Conservation (phyloP, 169 alveolate species). For the Theileria parva region DNA sequence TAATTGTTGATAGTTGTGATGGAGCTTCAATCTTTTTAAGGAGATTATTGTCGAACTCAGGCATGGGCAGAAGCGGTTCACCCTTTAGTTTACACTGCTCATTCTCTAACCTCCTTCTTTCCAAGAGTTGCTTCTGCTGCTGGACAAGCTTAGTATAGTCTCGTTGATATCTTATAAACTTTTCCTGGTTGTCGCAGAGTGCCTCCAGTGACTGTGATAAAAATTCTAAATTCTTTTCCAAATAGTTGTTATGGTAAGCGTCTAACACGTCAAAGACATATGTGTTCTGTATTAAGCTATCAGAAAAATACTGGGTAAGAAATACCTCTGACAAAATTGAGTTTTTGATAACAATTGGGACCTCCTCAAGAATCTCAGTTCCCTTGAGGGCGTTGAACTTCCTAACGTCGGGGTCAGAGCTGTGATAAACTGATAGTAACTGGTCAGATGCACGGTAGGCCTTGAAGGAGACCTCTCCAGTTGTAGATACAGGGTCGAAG, state of each 20-base stretch:
- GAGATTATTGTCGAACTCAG: constrained; percentile 55
- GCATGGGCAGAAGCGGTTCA: constrained; percentile 79
- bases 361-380: constrained; percentile 75
- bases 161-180: constrained; percentile 76
- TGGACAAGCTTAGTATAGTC: constrained; percentile 77
- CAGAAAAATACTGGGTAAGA: constrained; percentile 73
- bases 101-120: constrained; percentile 79
- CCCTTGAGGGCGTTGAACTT: constrained; percentile 69
- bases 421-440: constrained; percentile 61
- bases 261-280: constrained; percentile 72
- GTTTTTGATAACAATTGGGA: constrained; percentile 78
- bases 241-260: constrained; percentile 62
- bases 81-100: constrained; percentile 83
- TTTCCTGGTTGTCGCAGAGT: constrained; percentile 79
- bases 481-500: constrained; percentile 67
- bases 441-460: constrained; percentile 79
- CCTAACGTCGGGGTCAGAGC: constrained; percentile 62
- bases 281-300: constrained; percentile 66
- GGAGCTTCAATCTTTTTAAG: constrained; percentile 66
- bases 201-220: constrained; percentile 79
- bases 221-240: constrained; percentile 71
- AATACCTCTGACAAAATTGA: constrained; percentile 80
- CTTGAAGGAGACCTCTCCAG: constrained; percentile 72
- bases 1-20: constrained; percentile 66
- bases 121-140: constrained; percentile 80